Conservation (phyloP, 805 yeast species). For the Myxozyma neglecta region DNA sequence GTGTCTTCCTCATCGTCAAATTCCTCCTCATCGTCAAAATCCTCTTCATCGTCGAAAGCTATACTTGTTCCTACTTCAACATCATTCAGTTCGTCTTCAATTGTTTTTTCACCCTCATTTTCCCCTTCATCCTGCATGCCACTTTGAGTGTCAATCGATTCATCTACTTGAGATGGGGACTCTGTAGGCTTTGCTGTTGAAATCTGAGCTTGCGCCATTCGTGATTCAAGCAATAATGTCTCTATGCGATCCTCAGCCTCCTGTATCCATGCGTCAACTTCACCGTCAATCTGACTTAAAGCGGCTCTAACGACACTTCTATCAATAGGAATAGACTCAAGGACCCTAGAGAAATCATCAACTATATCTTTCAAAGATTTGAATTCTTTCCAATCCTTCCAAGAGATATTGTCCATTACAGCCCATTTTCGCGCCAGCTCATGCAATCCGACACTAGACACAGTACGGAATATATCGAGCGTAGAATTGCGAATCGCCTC, state of each 20-base stretch:
- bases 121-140: neutral
- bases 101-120: neutral
- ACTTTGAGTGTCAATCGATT: neutral
- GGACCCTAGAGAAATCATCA: slow-evolving; percentile 22
- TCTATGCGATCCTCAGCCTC: slow-evolving; percentile 4
- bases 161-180: neutral
- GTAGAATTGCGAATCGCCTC: slow-evolving; percentile 15
- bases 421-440: slow-evolving; percentile 31
- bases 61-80: neutral
- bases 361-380: slow-evolving; percentile 17
- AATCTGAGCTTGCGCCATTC: neutral
- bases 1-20: slow-evolving; percentile 6
- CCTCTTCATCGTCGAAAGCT: neutral
- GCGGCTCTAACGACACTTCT: neutral
- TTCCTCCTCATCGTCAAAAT: slow-evolving; percentile 5
- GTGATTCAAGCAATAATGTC: slow-evolving; percentile 5
- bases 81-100: neutral
- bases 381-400: slow-evolving; percentile 31
- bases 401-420: slow-evolving; percentile 24
- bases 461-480: slow-evolving; percentile 22
- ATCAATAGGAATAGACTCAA: slow-evolving; percentile 21
- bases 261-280: slow-evolving; percentile 15
- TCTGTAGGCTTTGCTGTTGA: neutral
- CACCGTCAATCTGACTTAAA: slow-evolving; percentile 8
- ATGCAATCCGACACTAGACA: slow-evolving; percentile 25